Base-by-base conservation (phyloP, 352 stramenopile genomes). In the Phytophthora parvispora region DNA sequence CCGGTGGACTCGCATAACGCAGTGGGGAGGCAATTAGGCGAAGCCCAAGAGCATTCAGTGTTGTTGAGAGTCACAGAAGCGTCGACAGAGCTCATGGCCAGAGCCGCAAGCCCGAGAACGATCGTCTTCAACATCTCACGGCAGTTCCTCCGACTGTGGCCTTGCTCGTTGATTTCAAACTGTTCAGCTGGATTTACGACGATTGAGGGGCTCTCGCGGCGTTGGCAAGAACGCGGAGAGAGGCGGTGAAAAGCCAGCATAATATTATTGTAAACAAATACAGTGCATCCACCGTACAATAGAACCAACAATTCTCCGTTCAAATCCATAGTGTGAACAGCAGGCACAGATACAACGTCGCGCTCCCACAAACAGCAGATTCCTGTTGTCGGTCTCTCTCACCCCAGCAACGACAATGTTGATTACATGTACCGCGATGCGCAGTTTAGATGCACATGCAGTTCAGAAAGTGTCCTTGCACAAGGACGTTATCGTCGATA, bases 121-220 rank as follows among this genome's bases (percentile, higher is more conserved):
- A 69, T 9, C 22, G 47, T 9, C 18, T 47, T 57, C 24, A 69
- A 43, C 62, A 69, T 69, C n/a, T n/a, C n/a, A n/a, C n/a, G n/a
- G n/a, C n/a, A n/a, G n/a, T n/a, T 16, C n/a, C 31, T 43, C 28
- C 3, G 13, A 3, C 27, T 56, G 49, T 18, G 16, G 49, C 6
- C 27, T 40, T 56, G 28, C 25, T 28, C 18, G 49, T 40, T 25
- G 25, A 56, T 40, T 42, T 25, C 22, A 52, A 29, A 32, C 12
- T 52, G 45, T 16, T 9, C 10, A n/a, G 22, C n/a, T 52, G 24
- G 13, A 32, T 6, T 20, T 45, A 4, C 6, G n/a, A 45, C 4
- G 4, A 16, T 5, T 18, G 31, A 36, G 10, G 31, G n/a, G n/a
- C n/a, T n/a, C n/a, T n/a, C n/a, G n/a, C n/a, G n/a, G n/a, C n/a